These are phyloP conservation scores for Neonectria ditissima DNA, from an alignment of 2,329 filamentous ascomycete genomes.

Conservation along the genomic window DNA sequence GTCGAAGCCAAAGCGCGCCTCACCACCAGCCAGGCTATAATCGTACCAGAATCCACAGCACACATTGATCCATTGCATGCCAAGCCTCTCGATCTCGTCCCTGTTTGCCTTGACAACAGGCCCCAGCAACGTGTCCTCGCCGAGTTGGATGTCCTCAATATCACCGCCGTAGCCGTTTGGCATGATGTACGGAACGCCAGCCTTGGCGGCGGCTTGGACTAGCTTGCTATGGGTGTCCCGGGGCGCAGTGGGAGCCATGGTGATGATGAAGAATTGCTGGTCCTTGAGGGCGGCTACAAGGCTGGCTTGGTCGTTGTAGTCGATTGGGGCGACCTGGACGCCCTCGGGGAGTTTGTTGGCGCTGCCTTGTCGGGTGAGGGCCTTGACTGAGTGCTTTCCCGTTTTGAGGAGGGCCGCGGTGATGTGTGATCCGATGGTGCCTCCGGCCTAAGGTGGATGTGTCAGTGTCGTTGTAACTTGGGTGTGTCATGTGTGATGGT, in stretches of 20 bases:
- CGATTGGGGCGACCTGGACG: constrained; percentile 54
- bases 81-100: constrained; percentile 55
- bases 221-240: constrained; percentile 58
- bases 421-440: constrained; percentile 45
- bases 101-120: constrained; percentile 37
- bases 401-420: constrained; percentile 57
- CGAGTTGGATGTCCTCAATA: constrained; percentile 44
- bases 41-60: constrained; percentile 68
- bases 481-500: neutral
- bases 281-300: constrained; percentile 62
- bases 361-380: constrained; percentile 62
- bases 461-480: constrained; percentile 2
- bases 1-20: constrained; percentile 60
- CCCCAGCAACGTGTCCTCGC: constrained; percentile 43
- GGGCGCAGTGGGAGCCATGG: constrained; percentile 55
- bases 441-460: constrained; percentile 19
- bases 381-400: constrained; percentile 65
- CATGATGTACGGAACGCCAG: constrained; percentile 63
- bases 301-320: constrained; percentile 57
- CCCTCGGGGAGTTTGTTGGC: constrained; percentile 56
- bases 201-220: constrained; percentile 61
- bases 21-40: constrained; percentile 57
- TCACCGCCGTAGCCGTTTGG: constrained; percentile 60
- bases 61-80: constrained; percentile 59
- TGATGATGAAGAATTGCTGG: constrained; percentile 67